Conservation (phyloP, 2,329 filamentous ascomycete genomes). For the Colletotrichum gloeosporioides region DNA sequence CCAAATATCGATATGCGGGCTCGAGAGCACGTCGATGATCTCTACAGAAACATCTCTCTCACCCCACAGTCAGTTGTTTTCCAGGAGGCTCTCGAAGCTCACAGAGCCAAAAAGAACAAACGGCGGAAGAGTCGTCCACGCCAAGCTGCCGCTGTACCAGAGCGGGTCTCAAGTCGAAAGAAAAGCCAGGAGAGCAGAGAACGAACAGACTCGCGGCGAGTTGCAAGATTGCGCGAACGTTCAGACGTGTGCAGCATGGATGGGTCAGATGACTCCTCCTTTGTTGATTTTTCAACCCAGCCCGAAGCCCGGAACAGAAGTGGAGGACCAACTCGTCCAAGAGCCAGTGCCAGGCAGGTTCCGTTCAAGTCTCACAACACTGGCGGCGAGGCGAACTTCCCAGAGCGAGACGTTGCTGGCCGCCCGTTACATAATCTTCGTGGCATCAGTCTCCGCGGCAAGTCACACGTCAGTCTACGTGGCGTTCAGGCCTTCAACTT, state of each 20-base stretch:
- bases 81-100: background rate
- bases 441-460: constrained; percentile 51
- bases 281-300: constrained; percentile 18
- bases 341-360: constrained; percentile 3
- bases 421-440: constrained; percentile 32
- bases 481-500: constrained; percentile 57
- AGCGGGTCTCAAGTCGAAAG: constrained; percentile 16
- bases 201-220: background rate
- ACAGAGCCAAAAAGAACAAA: background rate
- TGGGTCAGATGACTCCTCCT: constrained; percentile 16
- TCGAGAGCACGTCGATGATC: constrained; percentile 24
- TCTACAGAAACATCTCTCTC: constrained; percentile 14
- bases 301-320: constrained; percentile 14
- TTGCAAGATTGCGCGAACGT: background rate
- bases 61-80: background rate
- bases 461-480: constrained; percentile 59
- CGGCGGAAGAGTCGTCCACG: background rate
- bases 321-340: constrained; percentile 20
- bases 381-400: constrained; percentile 26
- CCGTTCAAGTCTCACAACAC: background rate
- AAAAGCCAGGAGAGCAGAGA: background rate
- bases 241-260: constrained; percentile 13
- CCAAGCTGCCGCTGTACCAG: constrained; percentile 1
- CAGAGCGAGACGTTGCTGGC: constrained; percentile 28
- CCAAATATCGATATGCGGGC: constrained; percentile 19